Conservation (phyloP, 208 protist species). For the Acanthamoeba polyphaga region DNA sequence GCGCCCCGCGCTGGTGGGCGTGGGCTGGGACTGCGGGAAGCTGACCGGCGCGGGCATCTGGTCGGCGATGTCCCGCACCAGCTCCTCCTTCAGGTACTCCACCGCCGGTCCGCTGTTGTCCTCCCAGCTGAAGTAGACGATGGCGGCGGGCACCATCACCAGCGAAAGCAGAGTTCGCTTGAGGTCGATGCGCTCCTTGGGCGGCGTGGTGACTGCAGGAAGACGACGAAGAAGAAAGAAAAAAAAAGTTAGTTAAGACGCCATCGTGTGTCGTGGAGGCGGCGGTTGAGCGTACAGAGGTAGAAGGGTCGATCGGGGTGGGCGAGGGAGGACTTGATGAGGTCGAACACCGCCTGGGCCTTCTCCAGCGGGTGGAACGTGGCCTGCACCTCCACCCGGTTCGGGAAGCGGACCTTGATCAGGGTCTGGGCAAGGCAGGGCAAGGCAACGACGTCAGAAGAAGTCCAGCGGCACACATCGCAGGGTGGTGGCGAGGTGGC, state of each 20-base stretch:
- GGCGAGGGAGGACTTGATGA: conserved; percentile 25
- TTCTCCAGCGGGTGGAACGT: conserved; percentile 57
- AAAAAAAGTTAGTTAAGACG: background rate
- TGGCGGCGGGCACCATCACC: conserved; percentile 50
- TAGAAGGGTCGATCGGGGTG: conserved; percentile 46
- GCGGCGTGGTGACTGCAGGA: conserved; percentile 41
- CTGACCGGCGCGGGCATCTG: background rate
- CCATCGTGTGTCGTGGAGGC: background rate
- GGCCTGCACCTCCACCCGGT: conserved; percentile 59
- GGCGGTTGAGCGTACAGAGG: background rate
- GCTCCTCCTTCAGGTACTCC: conserved; percentile 62
- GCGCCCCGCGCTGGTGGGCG: background rate
- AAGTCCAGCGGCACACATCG: too few relatives aligned
- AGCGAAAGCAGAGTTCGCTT: conserved; percentile 16
- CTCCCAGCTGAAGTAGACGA: conserved; percentile 61
- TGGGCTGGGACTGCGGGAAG: conserved; percentile 57
- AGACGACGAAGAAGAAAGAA: background rate
- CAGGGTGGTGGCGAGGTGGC: background rate
- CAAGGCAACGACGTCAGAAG: background rate
- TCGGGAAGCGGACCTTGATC: conserved; percentile 61
- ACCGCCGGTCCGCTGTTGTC: conserved; percentile 24
- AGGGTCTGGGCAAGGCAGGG: background rate
- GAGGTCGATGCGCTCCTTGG: conserved; percentile 37
- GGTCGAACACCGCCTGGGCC: background rate
- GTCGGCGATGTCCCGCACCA: conserved; percentile 25